Conservation (phyloP, 2,329 filamentous ascomycete genomes). For the Daldinia sp. region DNA sequence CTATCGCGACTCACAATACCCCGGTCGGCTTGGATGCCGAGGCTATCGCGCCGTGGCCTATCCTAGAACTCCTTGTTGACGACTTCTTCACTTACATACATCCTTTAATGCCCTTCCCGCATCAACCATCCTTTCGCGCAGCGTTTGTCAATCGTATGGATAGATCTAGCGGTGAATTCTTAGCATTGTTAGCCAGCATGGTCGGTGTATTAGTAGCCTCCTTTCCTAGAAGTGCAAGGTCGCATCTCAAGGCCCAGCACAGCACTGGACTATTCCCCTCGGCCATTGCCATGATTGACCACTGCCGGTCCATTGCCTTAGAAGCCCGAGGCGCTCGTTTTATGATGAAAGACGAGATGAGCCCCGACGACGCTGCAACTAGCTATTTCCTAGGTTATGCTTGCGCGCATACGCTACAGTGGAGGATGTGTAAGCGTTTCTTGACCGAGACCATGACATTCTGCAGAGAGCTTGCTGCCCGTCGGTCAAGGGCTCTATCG, state of each 20-base stretch:
- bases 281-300: slow-evolving; percentile 76
- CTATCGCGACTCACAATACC: slow-evolving; percentile 56
- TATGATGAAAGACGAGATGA: slow-evolving; percentile 62
- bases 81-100: slow-evolving; percentile 89
- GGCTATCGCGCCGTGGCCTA: slow-evolving; percentile 76
- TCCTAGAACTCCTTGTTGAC: slow-evolving; percentile 77
- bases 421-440: slow-evolving; percentile 75
- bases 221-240: slow-evolving; percentile 77
- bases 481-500: slow-evolving; percentile 62
- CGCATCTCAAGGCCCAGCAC: slow-evolving; percentile 76
- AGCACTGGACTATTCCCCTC: slow-evolving; percentile 75
- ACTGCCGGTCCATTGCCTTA: slow-evolving; percentile 77
- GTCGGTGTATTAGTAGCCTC: slow-evolving; percentile 79
- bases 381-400: slow-evolving; percentile 80
- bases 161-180: slow-evolving; percentile 72
- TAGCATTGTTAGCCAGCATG: slow-evolving; percentile 80
- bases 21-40: slow-evolving; percentile 69
- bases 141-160: slow-evolving; percentile 76
- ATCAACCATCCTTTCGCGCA: slow-evolving; percentile 80
- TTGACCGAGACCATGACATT: slow-evolving; percentile 79
- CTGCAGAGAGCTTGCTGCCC: slow-evolving; percentile 74
- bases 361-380: slow-evolving; percentile 74
- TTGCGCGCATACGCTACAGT: slow-evolving; percentile 75
- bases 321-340: slow-evolving; percentile 70
- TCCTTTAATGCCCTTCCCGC: slow-evolving; percentile 80